Percentiles rank a stretch among this genome's conserved stretches.
phyloP scores from a whole-genome alignment of 257 asterid species.

The Rhazya stricta region DNA sequence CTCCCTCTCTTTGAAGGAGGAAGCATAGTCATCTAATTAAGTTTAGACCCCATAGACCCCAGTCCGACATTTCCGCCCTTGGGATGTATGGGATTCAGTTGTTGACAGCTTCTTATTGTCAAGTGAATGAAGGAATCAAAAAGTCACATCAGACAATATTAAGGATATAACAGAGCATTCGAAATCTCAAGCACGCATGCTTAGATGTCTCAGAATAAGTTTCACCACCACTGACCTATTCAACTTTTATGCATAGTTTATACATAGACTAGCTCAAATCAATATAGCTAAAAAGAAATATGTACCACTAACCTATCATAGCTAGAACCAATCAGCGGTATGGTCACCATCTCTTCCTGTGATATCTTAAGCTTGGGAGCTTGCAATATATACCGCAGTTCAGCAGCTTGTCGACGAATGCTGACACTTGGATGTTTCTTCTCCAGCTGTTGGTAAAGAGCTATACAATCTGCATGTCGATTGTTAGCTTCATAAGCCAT shows the following conservation, averaged over 20 bases:
- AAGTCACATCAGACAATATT: too few relatives aligned
- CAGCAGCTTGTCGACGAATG: constrained; percentile 91
- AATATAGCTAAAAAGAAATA: not conserved
- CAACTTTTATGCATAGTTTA: too few relatives aligned
- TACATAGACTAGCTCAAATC: too few relatives aligned
- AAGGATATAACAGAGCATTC: too few relatives aligned
- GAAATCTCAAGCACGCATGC: too few relatives aligned
- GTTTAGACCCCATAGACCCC: too few relatives aligned
- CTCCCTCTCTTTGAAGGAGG: not conserved
- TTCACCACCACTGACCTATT: too few relatives aligned
- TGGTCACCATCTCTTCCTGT: constrained; percentile 98
- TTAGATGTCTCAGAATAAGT: too few relatives aligned
- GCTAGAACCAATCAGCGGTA: constrained; percentile 90
- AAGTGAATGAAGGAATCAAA: too few relatives aligned
- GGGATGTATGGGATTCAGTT: too few relatives aligned
- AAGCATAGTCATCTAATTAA: not conserved
- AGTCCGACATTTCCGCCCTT: too few relatives aligned
- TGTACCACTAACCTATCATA: constrained; percentile 64
- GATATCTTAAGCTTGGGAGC: constrained; percentile 95
- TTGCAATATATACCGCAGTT: constrained; percentile 83
- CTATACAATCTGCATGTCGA: constrained; percentile 89
- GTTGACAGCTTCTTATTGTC: too few relatives aligned
- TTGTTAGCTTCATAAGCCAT: constrained; percentile 98
- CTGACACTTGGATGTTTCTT: constrained; percentile 68
- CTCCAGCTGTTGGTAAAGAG: constrained; percentile 72